phyloP scores from a whole-genome alignment of 2,329 filamentous ascomycete genomes.

The Cryphonectria naterciae region DNA sequence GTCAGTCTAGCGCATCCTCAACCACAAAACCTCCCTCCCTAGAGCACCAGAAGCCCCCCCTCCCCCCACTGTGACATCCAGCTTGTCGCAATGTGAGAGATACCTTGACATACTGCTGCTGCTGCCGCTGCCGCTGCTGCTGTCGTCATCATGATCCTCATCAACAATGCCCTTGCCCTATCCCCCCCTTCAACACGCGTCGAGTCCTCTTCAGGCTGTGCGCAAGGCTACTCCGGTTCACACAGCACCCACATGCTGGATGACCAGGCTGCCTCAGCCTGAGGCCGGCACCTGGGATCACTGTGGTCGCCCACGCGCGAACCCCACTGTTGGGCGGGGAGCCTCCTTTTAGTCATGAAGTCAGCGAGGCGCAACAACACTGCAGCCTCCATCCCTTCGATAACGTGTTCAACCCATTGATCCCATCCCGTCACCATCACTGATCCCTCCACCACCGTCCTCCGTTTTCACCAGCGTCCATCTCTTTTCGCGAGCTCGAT shows the following conservation, averaged over 20 bases:
- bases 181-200: constrained; percentile 15
- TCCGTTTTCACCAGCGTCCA: constrained; percentile 26
- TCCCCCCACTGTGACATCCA: constrained; percentile 23
- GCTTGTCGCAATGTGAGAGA: constrained; percentile 25
- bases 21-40: constrained; percentile 1
- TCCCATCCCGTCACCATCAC: constrained; percentile 32
- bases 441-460: constrained; percentile 30
- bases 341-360: constrained; percentile 37
- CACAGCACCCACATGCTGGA: constrained; percentile 3
- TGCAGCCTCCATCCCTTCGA: constrained; percentile 21
- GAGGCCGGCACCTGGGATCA: constrained; percentile 26
- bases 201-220: constrained; percentile 3
- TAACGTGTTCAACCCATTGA: constrained; percentile 32
- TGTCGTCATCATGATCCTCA: constrained; percentile 28
- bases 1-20: constrained; percentile 23
- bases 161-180: constrained; percentile 13
- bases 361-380: constrained; percentile 35
- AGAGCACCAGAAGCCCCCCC: constrained; percentile 15
- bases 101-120: constrained; percentile 9
- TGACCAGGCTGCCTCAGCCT: constrained; percentile 15
- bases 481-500: constrained; percentile 23
- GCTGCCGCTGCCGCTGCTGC: constrained; percentile 20
- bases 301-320: constrained; percentile 34
- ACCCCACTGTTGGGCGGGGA: constrained; percentile 39
- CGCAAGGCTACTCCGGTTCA: constrained; percentile 11